A percentile compares a stretch with the other conserved stretches of the same genome.
These are phyloP conservation scores for Papiliotrema terrestris DNA, from an alignment of 1,284 basidiomycete species.

Conservation along the genomic window DNA sequence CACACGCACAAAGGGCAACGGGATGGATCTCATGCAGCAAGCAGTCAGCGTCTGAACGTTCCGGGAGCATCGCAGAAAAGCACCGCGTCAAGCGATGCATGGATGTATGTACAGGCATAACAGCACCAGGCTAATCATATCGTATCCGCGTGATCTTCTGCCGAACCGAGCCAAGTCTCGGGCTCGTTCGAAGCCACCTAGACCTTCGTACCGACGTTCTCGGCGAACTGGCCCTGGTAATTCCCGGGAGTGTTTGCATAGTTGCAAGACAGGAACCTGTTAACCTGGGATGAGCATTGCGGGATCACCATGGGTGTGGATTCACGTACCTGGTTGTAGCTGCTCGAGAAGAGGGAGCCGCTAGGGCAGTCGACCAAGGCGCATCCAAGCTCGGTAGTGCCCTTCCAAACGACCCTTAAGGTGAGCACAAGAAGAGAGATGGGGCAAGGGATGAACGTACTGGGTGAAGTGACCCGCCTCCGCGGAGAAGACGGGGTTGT, in stretches of 20 bases:
- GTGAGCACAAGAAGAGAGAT: not conserved
- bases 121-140: no score
- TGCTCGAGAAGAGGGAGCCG: slow-evolving; percentile 13
- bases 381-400: slow-evolving; percentile 38
- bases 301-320: not conserved
- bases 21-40: no score
- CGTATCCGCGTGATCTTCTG: not conserved
- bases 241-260: not conserved
- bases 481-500: slow-evolving; percentile 21
- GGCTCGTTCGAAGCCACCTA: not conserved
- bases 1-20: no score
- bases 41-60: no score
- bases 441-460: not conserved
- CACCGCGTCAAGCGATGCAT: not conserved
- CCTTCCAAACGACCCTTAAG: slow-evolving; percentile 42
- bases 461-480: slow-evolving; percentile 41
- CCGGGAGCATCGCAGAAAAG: no score
- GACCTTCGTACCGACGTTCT: slow-evolving; percentile 4
- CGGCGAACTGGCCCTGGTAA: not conserved
- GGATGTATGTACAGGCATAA: not conserved
- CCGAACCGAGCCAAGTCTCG: not conserved
- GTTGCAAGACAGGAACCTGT: not conserved
- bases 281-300: not conserved
- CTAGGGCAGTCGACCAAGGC: slow-evolving; percentile 15
- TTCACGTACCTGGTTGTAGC: not conserved